Evolutionary conservation across 2,329 filamentous ascomycete genomes (phyloP).

Genomic region (Camillea tinctor): DNA sequence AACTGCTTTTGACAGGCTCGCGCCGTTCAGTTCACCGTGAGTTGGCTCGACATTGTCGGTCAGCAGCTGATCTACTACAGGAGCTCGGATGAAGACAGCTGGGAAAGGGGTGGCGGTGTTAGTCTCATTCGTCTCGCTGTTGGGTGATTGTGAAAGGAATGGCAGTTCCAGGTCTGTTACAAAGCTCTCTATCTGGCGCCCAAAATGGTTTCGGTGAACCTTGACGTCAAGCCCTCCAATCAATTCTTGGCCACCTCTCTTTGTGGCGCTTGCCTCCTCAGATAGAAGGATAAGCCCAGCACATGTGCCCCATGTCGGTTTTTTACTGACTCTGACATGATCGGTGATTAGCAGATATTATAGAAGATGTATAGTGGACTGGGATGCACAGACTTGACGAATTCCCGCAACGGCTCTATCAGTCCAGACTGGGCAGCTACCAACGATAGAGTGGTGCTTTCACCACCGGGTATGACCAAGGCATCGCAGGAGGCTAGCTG

Average conservation of each 20-base stretch:
- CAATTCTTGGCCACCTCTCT: conserved; percentile 87
- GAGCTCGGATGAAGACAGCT: conserved; percentile 90
- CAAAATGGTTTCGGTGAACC: conserved; percentile 93
- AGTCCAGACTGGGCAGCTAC: conserved; percentile 80
- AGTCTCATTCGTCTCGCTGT: not conserved
- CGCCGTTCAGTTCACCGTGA: conserved; percentile 34
- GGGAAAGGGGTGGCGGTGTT: conserved; percentile 55
- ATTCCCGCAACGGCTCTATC: conserved; percentile 79
- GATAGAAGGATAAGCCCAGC: conserved; percentile 90
- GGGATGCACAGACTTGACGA: conserved; percentile 71
- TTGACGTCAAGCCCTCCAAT: conserved; percentile 89
- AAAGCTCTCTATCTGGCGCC: conserved; percentile 89
- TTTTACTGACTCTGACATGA: conserved; percentile 61
- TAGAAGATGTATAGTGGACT: not conserved
- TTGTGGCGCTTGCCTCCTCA: conserved; percentile 82
- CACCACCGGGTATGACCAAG: conserved; percentile 87
- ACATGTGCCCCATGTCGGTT: conserved; percentile 93
- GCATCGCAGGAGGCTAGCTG: conserved; percentile 75
- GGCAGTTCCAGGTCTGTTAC: conserved; percentile 71
- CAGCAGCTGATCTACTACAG: conserved; percentile 83
- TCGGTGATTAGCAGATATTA: not conserved
- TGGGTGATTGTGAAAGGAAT: conserved; percentile 53
- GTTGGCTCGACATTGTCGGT: conserved; percentile 38
- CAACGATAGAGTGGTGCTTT: conserved; percentile 90
- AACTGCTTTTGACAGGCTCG: conserved; percentile 26